phyloP scores from a whole-genome alignment of 129 eudicot genomes.

The Solidago caesia region DNA sequence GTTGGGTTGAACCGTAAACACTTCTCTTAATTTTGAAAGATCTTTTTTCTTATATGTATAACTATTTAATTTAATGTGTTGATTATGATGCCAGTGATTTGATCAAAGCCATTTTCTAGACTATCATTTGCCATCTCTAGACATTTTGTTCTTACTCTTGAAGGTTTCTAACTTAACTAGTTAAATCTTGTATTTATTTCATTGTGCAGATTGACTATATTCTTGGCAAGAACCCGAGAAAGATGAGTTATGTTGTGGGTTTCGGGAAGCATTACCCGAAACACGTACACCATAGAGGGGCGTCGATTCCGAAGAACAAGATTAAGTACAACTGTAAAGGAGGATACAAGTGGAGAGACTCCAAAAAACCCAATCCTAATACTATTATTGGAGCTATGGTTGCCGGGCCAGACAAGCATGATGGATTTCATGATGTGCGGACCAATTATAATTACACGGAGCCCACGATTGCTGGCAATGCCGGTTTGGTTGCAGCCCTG shows the following conservation, averaged over 20 bases:
- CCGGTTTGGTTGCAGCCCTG: constrained; percentile 80
- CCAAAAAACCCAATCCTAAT: constrained; percentile 64
- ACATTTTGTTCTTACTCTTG: not conserved
- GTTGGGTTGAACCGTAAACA: not conserved
- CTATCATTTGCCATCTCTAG: not conserved
- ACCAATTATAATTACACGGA: constrained; percentile 79
- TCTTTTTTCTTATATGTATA: no score
- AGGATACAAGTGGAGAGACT: constrained; percentile 75
- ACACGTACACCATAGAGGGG: constrained; percentile 92
- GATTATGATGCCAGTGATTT: no score
- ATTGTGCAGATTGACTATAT: constrained; percentile 59
- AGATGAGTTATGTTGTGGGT: constrained; percentile 87
- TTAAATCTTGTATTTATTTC: not conserved
- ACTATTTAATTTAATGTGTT: no score
- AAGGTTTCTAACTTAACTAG: not conserved
- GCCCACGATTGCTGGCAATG: constrained; percentile 84
- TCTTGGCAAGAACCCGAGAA: constrained; percentile 83
- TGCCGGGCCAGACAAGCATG: constrained; percentile 77
- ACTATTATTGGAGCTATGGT: constrained; percentile 75
- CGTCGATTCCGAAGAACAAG: constrained; percentile 73
- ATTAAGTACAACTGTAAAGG: constrained; percentile 74
- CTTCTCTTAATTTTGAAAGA: not conserved
- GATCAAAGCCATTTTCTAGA: no score
- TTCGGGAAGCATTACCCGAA: constrained; percentile 76
- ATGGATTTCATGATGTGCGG: constrained; percentile 79